A percentile compares a stretch with the other conserved stretches of the same genome.
phyloP scores from a whole-genome alignment of 139 green algal genomes.

The Chlorella sp. region DNA sequence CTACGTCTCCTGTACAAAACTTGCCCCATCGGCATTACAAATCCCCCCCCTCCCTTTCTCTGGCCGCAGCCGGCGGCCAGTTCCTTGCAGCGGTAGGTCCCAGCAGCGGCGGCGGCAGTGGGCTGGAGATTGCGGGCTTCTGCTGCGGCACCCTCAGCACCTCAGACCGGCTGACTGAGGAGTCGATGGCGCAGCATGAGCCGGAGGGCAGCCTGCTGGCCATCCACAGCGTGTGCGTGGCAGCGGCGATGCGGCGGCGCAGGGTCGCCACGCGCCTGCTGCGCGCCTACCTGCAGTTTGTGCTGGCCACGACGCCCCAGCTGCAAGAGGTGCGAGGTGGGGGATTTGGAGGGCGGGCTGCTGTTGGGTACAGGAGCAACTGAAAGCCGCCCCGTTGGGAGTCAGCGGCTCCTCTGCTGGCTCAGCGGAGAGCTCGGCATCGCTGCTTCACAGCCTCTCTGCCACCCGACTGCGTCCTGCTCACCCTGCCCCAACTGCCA shows the following conservation, averaged over 20 bases:
- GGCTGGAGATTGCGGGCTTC: conserved; percentile 24
- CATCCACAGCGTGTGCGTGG: conserved; percentile 68
- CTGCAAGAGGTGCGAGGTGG: conserved; percentile 25
- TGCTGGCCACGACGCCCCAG: conserved; percentile 40
- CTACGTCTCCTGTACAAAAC: background rate
- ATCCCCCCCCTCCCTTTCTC: background rate
- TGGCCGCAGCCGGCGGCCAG: conserved; percentile 34
- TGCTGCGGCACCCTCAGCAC: conserved; percentile 62
- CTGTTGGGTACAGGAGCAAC: no score
- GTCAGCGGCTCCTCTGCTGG: no score
- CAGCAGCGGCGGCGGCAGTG: conserved; percentile 17
- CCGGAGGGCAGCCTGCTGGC: conserved; percentile 57
- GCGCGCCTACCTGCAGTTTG: conserved; percentile 53
- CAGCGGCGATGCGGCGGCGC: conserved; percentile 26
- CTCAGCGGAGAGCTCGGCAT: no score
- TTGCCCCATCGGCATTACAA: no score
- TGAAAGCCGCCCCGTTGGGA: no score
- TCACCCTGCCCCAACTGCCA: background rate
- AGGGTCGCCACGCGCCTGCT: conserved; percentile 57
- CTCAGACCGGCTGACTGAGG: conserved; percentile 55
- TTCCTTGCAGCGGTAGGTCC: conserved; percentile 46
- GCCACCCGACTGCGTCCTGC: background rate
- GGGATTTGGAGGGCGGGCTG: no score
- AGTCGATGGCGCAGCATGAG: conserved; percentile 69
- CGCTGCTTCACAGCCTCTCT: no score